These are phyloP conservation scores for Priceomyces castillae DNA, from an alignment of 805 yeast species.

Conservation along the genomic window DNA sequence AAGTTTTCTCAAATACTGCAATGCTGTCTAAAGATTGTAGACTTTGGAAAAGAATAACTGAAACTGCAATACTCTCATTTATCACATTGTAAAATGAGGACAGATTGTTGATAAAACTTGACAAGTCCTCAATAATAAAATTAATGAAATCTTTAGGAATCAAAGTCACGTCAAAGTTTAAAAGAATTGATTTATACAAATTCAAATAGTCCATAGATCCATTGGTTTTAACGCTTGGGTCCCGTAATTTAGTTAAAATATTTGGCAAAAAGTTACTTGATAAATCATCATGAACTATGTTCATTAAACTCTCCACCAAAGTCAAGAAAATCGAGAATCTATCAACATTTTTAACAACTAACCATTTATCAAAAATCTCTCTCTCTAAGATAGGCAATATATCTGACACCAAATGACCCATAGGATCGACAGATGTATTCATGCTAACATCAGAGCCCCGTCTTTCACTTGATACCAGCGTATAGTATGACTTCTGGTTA, in stretches of 20 bases:
- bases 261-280: slow-evolving; percentile 15
- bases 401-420: slow-evolving; percentile 14
- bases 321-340: slow-evolving; percentile 24
- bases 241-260: slow-evolving; percentile 16
- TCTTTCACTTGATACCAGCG: slow-evolving; percentile 6
- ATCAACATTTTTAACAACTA: slow-evolving; percentile 17
- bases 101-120: slow-evolving; percentile 20
- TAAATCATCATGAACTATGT: slow-evolving; percentile 15
- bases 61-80: slow-evolving; percentile 25
- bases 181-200: slow-evolving; percentile 25
- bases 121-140: slow-evolving; percentile 23
- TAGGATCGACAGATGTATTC: slow-evolving; percentile 24
- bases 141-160: slow-evolving; percentile 19
- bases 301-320: slow-evolving; percentile 28
- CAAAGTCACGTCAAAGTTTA: slow-evolving; percentile 10
- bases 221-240: slow-evolving; percentile 19
- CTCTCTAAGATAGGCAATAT: slow-evolving; percentile 20
- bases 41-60: slow-evolving; percentile 16
- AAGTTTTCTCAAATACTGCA: background rate
- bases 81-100: slow-evolving; percentile 26
- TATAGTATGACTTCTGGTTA: background rate
- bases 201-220: slow-evolving; percentile 26
- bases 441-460: slow-evolving; percentile 40
- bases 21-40: slow-evolving; percentile 8
- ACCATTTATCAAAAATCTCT: slow-evolving; percentile 24